These are phyloP conservation scores for Flaveria trinervia DNA, from an alignment of 129 eudicot genomes.

Conservation along the genomic window DNA sequence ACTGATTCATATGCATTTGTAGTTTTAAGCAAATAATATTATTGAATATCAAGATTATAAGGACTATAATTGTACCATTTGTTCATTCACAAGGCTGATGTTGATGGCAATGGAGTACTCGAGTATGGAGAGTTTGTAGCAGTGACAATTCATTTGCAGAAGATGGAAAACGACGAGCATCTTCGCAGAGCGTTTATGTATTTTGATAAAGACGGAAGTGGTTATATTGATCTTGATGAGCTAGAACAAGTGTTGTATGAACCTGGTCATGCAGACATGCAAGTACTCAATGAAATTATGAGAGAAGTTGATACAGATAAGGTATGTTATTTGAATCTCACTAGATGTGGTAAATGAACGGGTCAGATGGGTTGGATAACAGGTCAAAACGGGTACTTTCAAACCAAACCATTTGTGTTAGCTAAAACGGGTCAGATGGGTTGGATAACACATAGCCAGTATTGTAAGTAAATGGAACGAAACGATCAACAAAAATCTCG, in stretches of 20 bases:
- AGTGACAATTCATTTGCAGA: conserved; percentile 86
- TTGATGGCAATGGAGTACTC: conserved; percentile 88
- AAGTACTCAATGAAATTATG: conserved; percentile 71
- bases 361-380: neutral
- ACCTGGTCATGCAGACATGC: conserved; percentile 74
- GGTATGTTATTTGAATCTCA: conserved; percentile 40
- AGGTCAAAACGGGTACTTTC: neutral
- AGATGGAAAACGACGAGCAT: conserved; percentile 92
- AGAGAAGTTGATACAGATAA: conserved; percentile 92
- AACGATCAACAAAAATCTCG: no score
- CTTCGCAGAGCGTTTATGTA: conserved; percentile 81
- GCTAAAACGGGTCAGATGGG: no score
- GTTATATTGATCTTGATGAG: conserved; percentile 79
- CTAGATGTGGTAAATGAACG: neutral
- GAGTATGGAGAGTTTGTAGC: conserved; percentile 99
- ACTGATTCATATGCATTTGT: neutral
- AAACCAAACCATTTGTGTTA: no score
- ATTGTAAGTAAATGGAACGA: no score
- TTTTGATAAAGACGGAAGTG: conserved; percentile 86
- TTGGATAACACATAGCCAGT: no score
- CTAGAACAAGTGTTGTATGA: conserved; percentile 82
- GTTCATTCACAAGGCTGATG: conserved; percentile 67
- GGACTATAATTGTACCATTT: conserved; percentile 5
- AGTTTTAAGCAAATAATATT: neutral
- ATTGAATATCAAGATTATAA: conserved; percentile 8